Conservation (phyloP, 2,329 filamentous ascomycete species). For the Nemania sp. region DNA sequence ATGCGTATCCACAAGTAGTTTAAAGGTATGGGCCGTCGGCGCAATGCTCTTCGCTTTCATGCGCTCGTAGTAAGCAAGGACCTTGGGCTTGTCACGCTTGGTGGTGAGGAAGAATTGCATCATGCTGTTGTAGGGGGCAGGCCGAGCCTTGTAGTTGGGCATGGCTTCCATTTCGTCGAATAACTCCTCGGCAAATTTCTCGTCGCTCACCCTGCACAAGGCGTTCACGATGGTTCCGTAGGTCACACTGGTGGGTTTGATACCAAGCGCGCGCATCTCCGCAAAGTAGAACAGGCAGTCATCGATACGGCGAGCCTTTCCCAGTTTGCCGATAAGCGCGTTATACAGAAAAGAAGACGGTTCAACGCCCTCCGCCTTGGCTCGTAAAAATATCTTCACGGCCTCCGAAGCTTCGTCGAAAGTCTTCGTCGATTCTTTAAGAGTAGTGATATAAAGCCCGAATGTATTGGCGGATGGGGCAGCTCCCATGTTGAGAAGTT, state of each 20-base stretch:
- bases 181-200: constrained; percentile 95
- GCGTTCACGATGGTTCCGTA: constrained; percentile 99
- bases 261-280: constrained; percentile 91
- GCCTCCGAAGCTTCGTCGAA: constrained; percentile 97
- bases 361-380: constrained; percentile 91
- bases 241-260: constrained; percentile 95
- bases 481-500: constrained; percentile 86
- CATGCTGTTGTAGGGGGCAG: constrained; percentile 97
- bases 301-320: constrained; percentile 95
- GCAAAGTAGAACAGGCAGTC: constrained; percentile 98
- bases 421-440: constrained; percentile 96
- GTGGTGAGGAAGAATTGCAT: constrained; percentile 99
- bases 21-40: constrained; percentile 95
- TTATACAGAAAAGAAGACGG: constrained; percentile 98
- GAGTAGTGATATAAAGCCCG: constrained; percentile 97
- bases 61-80: constrained; percentile 90
- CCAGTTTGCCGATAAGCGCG: constrained; percentile 95
- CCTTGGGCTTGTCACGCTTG: constrained; percentile 93
- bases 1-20: constrained; percentile 93
- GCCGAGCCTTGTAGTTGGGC: constrained; percentile 97
- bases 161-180: constrained; percentile 99
- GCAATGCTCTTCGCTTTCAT: constrained; percentile 87
- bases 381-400: constrained; percentile 94
- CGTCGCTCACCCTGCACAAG: constrained; percentile 93
- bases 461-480: constrained; percentile 97